Conservation (phyloP, 306 rosid genomes). For the Ammopiptanthus mongolicus region DNA sequence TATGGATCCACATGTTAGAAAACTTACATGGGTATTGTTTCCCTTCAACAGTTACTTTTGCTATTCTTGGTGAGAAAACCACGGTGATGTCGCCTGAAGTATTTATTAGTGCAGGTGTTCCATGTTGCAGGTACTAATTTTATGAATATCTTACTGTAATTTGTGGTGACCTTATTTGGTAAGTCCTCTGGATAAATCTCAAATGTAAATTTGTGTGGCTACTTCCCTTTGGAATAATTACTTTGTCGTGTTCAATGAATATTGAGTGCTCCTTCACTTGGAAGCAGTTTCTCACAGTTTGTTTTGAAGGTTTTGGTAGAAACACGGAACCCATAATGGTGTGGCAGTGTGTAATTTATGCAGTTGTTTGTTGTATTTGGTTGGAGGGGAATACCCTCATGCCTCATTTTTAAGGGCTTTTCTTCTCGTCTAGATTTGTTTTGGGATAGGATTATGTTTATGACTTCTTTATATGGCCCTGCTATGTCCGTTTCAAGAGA, state of each 20-base stretch:
- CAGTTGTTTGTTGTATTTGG: constrained; percentile 1
- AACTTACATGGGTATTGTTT: constrained; percentile 23
- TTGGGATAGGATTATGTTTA: neutral
- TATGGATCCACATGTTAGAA: neutral
- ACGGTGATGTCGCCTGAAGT: constrained; percentile 99
- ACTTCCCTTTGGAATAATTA: neutral
- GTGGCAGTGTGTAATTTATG: neutral
- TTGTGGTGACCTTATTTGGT: constrained; percentile 14
- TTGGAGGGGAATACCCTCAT: neutral
- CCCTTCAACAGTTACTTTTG: constrained; percentile 70
- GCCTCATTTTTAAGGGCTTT: neutral
- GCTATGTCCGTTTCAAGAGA: neutral
- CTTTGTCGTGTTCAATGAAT: neutral
- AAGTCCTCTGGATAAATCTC: constrained; percentile 1
- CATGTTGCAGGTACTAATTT: constrained; percentile 89
- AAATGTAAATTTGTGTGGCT: neutral
- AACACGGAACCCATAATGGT: constrained; percentile 5
- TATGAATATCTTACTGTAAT: constrained; percentile 2
- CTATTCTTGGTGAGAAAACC: constrained; percentile 92
- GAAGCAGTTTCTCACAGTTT: constrained; percentile 5
- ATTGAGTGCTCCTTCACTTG: neutral
- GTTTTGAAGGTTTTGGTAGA: constrained; percentile 17
- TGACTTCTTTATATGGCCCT: neutral
- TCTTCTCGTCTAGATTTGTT: neutral
- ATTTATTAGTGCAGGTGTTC: constrained; percentile 75